Evolutionary conservation across 2,329 filamentous ascomycete species (phyloP), one percentile per base, ranked within the genome.

Genomic region (Cladosporium halotolerans): DNA sequence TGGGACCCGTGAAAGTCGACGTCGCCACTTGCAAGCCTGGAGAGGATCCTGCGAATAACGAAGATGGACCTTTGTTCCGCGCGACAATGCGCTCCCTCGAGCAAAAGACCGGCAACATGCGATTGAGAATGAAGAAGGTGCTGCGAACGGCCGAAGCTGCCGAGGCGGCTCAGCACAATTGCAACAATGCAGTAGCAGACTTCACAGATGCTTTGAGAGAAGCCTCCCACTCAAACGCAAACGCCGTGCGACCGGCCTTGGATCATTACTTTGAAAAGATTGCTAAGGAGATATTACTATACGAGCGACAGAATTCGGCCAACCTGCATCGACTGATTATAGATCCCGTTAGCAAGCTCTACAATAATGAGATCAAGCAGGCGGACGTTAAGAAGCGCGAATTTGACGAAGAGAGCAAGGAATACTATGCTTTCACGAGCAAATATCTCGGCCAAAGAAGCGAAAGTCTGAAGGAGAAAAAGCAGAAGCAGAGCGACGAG

Each of bases 261-360:
- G 93, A 99, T 58, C 91, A 99, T 70, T 99, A 99, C 68, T 99
- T 97, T 65, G 91, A 97, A 71, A 95, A 91, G 65, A 97, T 96
- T 60, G 91, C 92, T 3, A 84, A 86, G 57, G 89, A 97, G 66
- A 96, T 99, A 43, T 73, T 96, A 36, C 71, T 76, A 0, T 97
- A 96, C 66, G 91, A 99, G 71, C 84, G 84, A 57, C 83, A 88
- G 59, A 97, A 96, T 66, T 84, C 88, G 1, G 64, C 75, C 38
- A 92, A 96, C 63, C 78, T 99, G 33, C 91, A 96, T 64, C 92
- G 84, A 66, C 86, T 95, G 50, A 91, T 99, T 65, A 96, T 99
- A 60, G 93, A 99, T 41, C 95, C 95, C 1, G 81, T 99, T 60
- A 85, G 82, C 60, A 95, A 89, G 71, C 76, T 99, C 11, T 99